Conservation (phyloP, 129 eudicot genomes). For the Artemisia tridentata region DNA sequence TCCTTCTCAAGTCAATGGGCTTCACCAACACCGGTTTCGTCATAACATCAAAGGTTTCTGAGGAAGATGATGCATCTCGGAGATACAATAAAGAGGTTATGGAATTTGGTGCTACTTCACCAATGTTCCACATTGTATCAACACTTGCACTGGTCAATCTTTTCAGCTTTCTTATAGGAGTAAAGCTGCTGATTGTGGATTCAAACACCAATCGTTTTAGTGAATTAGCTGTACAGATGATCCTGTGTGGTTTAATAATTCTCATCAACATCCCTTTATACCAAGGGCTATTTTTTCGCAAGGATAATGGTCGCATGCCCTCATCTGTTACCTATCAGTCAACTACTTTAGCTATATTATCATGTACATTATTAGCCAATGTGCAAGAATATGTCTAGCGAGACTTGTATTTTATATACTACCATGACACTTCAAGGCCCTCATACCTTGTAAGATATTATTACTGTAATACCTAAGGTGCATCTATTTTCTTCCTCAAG, state of each 20-base stretch:
- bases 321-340: conserved; percentile 30
- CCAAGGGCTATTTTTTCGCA: conserved; percentile 32
- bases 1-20: conserved; percentile 22
- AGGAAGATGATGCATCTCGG: no score
- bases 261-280: conserved; percentile 34
- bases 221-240: conserved; percentile 19
- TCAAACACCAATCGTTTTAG: conserved; percentile 1
- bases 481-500: not conserved
- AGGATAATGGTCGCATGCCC: conserved; percentile 33
- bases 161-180: conserved; percentile 15
- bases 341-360: conserved; percentile 22
- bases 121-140: conserved; percentile 35
- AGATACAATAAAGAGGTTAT: no score
- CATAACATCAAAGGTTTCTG: conserved; percentile 10
- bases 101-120: no score
- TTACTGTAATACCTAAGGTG: not conserved
- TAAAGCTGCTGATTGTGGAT: conserved; percentile 11
- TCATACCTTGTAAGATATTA: not conserved
- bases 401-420: not conserved
- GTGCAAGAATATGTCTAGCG: not conserved
- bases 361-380: conserved; percentile 19
- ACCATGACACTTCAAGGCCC: not conserved
- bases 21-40: conserved; percentile 16
- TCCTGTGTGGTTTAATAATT: conserved; percentile 21
- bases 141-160: conserved; percentile 29